Conservation (phyloP, 2,329 filamentous ascomycete species). For the Ceratocystis papillata region DNA sequence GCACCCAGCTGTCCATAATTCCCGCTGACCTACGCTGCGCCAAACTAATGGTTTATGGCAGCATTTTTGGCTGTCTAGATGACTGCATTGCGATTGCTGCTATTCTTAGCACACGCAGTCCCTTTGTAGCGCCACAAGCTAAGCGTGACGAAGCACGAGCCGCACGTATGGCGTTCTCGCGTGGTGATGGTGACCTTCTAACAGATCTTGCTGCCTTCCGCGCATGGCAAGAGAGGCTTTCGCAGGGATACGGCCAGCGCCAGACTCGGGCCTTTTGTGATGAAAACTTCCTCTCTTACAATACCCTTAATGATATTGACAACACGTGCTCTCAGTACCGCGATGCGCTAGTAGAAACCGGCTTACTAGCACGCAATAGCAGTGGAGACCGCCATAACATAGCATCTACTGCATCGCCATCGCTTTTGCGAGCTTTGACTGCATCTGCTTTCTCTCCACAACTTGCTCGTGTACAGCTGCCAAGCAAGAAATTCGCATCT, state of each 20-base stretch:
- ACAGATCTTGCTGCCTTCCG: slow-evolving; percentile 79
- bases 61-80: slow-evolving; percentile 85
- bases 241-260: slow-evolving; percentile 47
- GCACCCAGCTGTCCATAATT: slow-evolving; percentile 86
- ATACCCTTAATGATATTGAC: slow-evolving; percentile 78
- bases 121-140: slow-evolving; percentile 66
- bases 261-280: slow-evolving; percentile 69
- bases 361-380: slow-evolving; percentile 49
- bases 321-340: slow-evolving; percentile 80
- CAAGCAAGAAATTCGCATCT: slow-evolving; percentile 87
- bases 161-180: slow-evolving; percentile 62
- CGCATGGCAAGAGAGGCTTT: slow-evolving; percentile 61
- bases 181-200: slow-evolving; percentile 73
- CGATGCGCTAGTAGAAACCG: slow-evolving; percentile 72
- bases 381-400: slow-evolving; percentile 30
- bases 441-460: slow-evolving; percentile 72
- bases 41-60: slow-evolving; percentile 90
- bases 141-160: slow-evolving; percentile 72
- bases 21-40: slow-evolving; percentile 85
- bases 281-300: slow-evolving; percentile 70
- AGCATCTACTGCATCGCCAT: slow-evolving; percentile 27
- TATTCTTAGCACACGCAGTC: slow-evolving; percentile 78
- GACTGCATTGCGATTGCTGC: slow-evolving; percentile 80
- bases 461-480: slow-evolving; percentile 82
- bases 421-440: slow-evolving; percentile 57